Conservation (phyloP, 1,284 basidiomycete species). For the Ceratobasidium sp. region DNA sequence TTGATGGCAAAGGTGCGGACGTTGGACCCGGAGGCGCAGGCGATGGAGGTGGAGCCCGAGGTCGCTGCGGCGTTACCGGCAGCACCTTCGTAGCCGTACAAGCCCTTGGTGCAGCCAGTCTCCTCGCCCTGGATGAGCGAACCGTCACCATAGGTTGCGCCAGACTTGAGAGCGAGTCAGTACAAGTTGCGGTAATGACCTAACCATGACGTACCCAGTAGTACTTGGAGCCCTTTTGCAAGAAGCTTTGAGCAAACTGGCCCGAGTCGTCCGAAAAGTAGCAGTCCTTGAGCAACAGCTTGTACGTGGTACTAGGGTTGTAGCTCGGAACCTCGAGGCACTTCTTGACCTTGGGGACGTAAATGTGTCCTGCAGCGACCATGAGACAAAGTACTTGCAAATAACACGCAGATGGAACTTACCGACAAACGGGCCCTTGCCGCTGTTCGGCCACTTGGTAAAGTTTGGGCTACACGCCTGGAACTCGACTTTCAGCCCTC, state of each 20-base stretch:
- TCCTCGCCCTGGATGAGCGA: constrained; percentile 33
- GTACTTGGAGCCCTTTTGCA: constrained; percentile 39
- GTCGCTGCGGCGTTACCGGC: constrained; percentile 18
- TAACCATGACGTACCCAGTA: constrained; percentile 31
- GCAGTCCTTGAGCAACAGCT: constrained; percentile 32
- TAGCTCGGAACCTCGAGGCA: constrained; percentile 42
- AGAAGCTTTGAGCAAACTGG: constrained; percentile 37
- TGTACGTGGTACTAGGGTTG: constrained; percentile 30
- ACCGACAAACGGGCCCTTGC: constrained; percentile 38
- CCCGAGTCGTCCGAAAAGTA: constrained; percentile 39
- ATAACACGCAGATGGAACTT: not conserved
- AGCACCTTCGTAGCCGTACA: constrained; percentile 34
- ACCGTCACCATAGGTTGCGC: constrained; percentile 30
- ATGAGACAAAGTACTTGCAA: not conserved
- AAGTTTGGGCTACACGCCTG: constrained; percentile 41
- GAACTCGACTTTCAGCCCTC: constrained; percentile 35
- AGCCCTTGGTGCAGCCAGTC: constrained; percentile 26
- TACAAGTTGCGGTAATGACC: not conserved
- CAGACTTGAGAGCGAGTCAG: constrained; percentile 29
- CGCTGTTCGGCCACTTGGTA: constrained; percentile 38
- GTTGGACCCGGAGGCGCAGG: constrained; percentile 29
- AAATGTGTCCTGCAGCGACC: constrained; percentile 26
- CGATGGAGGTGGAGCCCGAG: constrained; percentile 13
- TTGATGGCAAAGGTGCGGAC: constrained; percentile 30
- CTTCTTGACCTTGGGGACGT: constrained; percentile 26